Evolutionary conservation across 2,329 filamentous ascomycete genomes (phyloP), one percentile per base, ranked within the genome.

Genomic region (Colletotrichum filicis): DNA sequence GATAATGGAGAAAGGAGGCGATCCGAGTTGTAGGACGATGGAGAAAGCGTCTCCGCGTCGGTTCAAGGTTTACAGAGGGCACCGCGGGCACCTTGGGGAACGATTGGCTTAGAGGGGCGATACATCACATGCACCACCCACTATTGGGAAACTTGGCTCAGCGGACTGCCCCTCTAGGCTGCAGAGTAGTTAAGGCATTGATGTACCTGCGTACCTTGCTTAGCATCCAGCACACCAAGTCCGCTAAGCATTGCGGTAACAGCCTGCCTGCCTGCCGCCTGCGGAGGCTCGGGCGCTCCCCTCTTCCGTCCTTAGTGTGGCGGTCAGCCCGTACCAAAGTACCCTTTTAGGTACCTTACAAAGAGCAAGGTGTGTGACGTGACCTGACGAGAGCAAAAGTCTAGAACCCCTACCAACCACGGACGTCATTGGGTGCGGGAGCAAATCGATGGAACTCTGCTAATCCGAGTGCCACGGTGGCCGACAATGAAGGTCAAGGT

Each of bases 121-220:
- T 70, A 73, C 71, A 73, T 73, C 71, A 73, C 71, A 66, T 65
- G 71, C 61, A 55, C 61, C 58, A 28, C 58, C 61, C 49, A 49
- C 42, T 42, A 69, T 59, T 62, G 56, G 28, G 59, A 28, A 60
- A 32, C 66, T 60, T 65, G 55, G 66, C 22, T 65, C 42, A 58
- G 66, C 26, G 62, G 62, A 19, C 56, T 37, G 55, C 66, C 70
- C 66, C 53, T 64, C 66, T 59, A 69, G 70, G 66, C 70, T 69
- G 59, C 70, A 69, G 66, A 73, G 42, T 63, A 53, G 37, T 56
- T 26, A 64, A 64, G 61, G 61, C 61, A 64, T 64, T 55, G 30
- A 64, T 30, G 49, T 64, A 55, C 61, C 28, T 53, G 26, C 52
- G 46, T 53, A 12, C 46, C 28, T 12, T 24, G 46, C 42, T 26